Base-by-base conservation (phyloP, 805 yeast species). In the Kazachstania psychrophila region DNA sequence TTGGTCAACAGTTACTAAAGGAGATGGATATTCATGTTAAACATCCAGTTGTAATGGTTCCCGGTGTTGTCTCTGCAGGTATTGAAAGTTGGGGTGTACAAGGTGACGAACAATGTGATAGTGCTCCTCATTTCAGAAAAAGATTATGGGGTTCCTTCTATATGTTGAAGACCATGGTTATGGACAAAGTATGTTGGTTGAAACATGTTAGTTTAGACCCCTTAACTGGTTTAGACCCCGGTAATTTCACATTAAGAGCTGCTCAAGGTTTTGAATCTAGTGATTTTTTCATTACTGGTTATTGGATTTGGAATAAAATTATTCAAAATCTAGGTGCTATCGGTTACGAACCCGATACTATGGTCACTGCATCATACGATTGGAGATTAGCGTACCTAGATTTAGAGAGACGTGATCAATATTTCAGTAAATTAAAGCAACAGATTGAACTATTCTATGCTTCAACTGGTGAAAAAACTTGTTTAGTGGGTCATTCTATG, bases 261-360 rank as follows among this genome's bases (percentile, higher is more conserved):
- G 89, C 96, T 0, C 95, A 84, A 56, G 98, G 98, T 0, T 84
- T 92, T 57, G 96, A 88, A 50, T 92, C 96, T 1, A 92, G 96
- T 0, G 98, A 92, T 61, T 92, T 86, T 60, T 92, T 92, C 52
- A 77, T 92, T 60, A 84, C 96, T 3, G 98, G 98, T 0, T 92
- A 92, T 59, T 92, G 98, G 98, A 85, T 92, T 51, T 92, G 98
- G 98, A 86, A 85, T 56, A 92, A 92, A 56, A 75, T 92, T 36
- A 67, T 92, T n/a, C 95, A 89, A 59, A 92, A 92, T 52, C 65
- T 92, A 46, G 94, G 96, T 3, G 96, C 85, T 1, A 74, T 92
- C 42, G 96, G 96, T 0, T 92, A 92, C 60, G 95, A 85, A 33
- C 89, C 96, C 2, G 80, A 85, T 48, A 84, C 73, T 50, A 87